Evolutionary conservation across 441 rosid species (phyloP), one percentile per base, ranked within the genome.

Genomic region (Populus hybrid): DNA sequence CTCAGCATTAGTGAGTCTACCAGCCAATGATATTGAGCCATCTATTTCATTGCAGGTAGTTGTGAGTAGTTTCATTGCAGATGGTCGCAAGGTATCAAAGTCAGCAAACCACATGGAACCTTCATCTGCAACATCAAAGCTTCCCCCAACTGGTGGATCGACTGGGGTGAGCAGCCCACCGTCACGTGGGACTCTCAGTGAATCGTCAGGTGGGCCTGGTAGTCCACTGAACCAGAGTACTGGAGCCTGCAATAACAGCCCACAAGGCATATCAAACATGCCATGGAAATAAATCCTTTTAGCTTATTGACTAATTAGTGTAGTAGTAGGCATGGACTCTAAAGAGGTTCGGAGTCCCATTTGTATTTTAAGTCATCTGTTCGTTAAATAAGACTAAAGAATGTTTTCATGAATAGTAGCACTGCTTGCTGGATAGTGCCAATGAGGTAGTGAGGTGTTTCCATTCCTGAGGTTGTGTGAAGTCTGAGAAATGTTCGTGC

Each of bases 141-240:
- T 83, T 64, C 73, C 82, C 40, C 81, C 84, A 30, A 73, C 75
- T 18, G 82, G 82, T 34, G 86, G 78, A 18, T 53, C 84, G 73
- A 77, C 86, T 53, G 88, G 88, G 26, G 88, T 82, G 3, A 78
- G 82, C 84, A 93, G 97, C 87, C 92, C 97, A 12, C 90, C 87
- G 0, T 91, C 93, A 8, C 91, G 85, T 14, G 98, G 92, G 65
- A 83, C 92, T 71, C 84, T 88, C 36, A 89, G 96, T 11, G 96
- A 90, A 85, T 92, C 97, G 53, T 91, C 96, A 6, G 93, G 89
- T 6, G 93, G 92, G 28, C 85, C 82, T 9, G 90, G 87, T 10
- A 90, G 94, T 86, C 98, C 97, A 34, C 89, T 86, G 81, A 89
- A 91, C 81, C 95, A 86, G 82, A 88, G 81, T 81, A 75, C 89